Percentiles rank a stretch among this genome's conserved stretches.
Conservation (phyloP, 2,329 filamentous ascomycete genomes). For the Aspergillus arachidicola region DNA sequence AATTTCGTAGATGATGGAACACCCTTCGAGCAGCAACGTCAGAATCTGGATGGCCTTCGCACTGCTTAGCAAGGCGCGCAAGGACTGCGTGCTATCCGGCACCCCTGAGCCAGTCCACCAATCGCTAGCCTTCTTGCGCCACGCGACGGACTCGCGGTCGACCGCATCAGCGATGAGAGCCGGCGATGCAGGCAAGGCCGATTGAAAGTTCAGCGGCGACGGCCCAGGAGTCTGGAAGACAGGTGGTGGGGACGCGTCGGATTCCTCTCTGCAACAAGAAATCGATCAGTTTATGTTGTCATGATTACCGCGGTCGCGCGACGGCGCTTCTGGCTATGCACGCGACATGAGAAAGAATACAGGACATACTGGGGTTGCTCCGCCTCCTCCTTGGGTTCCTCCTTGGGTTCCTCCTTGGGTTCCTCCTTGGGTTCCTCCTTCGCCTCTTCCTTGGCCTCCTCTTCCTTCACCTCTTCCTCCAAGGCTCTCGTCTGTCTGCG, state of each 20-base stretch:
- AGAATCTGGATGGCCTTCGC: slow-evolving; percentile 70
- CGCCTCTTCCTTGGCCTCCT: slow-evolving; percentile 28
- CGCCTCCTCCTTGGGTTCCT: slow-evolving; percentile 29
- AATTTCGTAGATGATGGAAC: slow-evolving; percentile 68
- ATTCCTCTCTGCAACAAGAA: slow-evolving; percentile 18
- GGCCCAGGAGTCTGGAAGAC: slow-evolving; percentile 20
- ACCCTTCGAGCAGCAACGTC: slow-evolving; percentile 70
- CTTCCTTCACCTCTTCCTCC: slow-evolving; percentile 18
- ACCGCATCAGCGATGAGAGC: slow-evolving; percentile 66
- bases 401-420: background rate
- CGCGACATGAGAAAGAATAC: background rate
- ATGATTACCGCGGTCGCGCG: background rate
- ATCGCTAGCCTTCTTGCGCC: slow-evolving; percentile 37
- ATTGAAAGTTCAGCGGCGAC: slow-evolving; percentile 14
- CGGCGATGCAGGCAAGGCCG: slow-evolving; percentile 41
- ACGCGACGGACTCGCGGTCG: slow-evolving; percentile 60
- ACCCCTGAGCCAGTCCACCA: slow-evolving; percentile 41
- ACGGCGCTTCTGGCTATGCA: background rate
- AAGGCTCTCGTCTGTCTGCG: slow-evolving; percentile 45
- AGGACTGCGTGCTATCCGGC: slow-evolving; percentile 56
- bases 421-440: slow-evolving; percentile 14
- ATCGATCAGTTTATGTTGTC: slow-evolving; percentile 1
- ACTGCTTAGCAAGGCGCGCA: slow-evolving; percentile 70
- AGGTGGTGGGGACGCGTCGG: slow-evolving; percentile 21
- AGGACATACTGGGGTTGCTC: slow-evolving; percentile 24